Evolutionary conservation across 2,329 filamentous ascomycete genomes (phyloP).

Genomic region (Hypoxylon sp.): DNA sequence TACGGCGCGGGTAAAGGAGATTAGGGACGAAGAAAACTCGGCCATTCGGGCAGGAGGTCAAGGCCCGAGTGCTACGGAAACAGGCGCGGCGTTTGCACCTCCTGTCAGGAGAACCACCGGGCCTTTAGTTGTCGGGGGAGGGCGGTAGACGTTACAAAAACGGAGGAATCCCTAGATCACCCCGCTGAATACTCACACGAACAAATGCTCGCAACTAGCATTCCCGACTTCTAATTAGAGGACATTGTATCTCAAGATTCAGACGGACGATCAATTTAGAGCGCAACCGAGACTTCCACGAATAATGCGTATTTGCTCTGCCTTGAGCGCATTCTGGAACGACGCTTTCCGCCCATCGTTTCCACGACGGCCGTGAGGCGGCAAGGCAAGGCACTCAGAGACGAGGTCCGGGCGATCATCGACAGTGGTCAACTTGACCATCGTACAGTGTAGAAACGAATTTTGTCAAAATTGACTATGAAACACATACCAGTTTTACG

Average conservation of each 20-base stretch:
- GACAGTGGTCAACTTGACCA: background rate
- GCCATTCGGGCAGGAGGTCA: slow-evolving; percentile 18
- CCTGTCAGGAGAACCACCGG: slow-evolving; percentile 23
- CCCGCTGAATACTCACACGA: no score
- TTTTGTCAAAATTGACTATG: slow-evolving; percentile 1
- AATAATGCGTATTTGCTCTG: background rate
- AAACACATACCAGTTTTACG: slow-evolving; percentile 14
- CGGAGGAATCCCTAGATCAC: background rate
- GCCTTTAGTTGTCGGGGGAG: slow-evolving; percentile 4
- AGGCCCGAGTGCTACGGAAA: background rate
- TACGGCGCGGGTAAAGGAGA: slow-evolving; percentile 25
- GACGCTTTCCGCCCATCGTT: background rate
- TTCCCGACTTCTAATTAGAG: background rate
- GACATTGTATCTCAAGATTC: background rate
- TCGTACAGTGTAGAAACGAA: background rate
- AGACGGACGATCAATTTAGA: background rate
- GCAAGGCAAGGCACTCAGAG: background rate
- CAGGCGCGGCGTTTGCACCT: slow-evolving; percentile 14
- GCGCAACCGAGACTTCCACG: background rate
- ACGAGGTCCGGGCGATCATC: background rate
- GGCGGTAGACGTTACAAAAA: background rate
- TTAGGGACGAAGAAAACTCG: slow-evolving; percentile 24
- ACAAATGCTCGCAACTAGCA: background rate
- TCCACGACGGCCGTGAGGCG: background rate
- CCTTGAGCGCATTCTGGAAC: background rate